These are phyloP conservation scores for Xylaria palmicola DNA, from an alignment of 495 filamentous ascomycete species.

Conservation along the genomic window DNA sequence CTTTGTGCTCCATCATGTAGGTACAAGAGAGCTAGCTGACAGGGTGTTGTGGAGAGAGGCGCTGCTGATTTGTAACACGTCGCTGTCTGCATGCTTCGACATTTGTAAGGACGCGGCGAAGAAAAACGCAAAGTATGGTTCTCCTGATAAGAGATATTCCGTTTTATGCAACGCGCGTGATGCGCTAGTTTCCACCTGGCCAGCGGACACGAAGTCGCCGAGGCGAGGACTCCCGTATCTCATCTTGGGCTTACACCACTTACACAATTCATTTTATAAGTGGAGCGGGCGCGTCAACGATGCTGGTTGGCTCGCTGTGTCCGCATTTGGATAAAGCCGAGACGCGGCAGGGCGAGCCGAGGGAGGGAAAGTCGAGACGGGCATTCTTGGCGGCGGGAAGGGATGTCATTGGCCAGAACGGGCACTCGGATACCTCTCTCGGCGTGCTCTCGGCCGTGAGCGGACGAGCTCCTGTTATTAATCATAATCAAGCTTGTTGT, in stretches of 20 bases:
- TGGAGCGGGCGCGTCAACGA: constrained; percentile 1
- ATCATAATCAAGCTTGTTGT: no score
- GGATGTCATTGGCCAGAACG: neutral
- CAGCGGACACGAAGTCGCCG: neutral
- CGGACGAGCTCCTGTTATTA: neutral
- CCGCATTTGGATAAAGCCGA: neutral
- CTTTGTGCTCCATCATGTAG: neutral
- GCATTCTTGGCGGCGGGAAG: neutral
- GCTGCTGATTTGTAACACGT: neutral
- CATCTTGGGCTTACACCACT: no score
- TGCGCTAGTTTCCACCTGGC: no score
- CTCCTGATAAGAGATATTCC: no score
- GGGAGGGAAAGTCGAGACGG: constrained; percentile 1
- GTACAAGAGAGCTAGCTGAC: neutral
- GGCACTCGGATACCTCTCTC: no score
- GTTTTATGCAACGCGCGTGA: no score
- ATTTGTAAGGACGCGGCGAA: constrained; percentile 6
- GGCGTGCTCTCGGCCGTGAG: no score
- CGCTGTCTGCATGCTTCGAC: neutral
- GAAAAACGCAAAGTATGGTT: no score
- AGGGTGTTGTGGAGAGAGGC: neutral
- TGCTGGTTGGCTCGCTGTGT: neutral
- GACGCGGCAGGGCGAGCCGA: neutral
- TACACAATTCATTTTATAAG: neutral
- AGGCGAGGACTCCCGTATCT: neutral